phyloP scores from a whole-genome alignment of 352 stramenopile genomes.

The Globisporangium rhizosaccharum region DNA sequence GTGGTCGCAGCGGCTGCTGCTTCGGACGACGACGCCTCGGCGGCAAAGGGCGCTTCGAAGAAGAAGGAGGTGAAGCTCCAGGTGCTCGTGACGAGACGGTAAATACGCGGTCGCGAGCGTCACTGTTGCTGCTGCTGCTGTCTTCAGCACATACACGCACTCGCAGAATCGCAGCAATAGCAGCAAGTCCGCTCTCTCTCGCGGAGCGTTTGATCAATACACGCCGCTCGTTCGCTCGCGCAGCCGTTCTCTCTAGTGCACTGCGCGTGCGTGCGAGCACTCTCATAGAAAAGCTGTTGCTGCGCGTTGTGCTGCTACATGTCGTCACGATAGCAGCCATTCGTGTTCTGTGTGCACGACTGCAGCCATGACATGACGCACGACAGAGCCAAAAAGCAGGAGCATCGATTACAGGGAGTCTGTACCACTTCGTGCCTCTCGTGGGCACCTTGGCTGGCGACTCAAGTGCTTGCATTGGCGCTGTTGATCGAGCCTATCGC shows the following conservation, averaged over 20 bases:
- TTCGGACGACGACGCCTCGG: constrained; percentile 19
- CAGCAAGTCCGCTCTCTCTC: background rate
- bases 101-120: constrained; percentile 14
- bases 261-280: background rate
- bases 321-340: no score
- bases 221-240: constrained; percentile 1
- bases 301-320: background rate
- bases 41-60: constrained; percentile 52
- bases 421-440: no score
- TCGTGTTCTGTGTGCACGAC: no score
- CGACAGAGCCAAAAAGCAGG: no score
- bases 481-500: no score
- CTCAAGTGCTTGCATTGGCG: no score
- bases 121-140: background rate
- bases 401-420: no score
- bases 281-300: background rate
- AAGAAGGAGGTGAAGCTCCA: constrained; percentile 71
- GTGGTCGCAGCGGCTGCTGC: constrained; percentile 15
- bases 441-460: no score
- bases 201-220: background rate
- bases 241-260: background rate
- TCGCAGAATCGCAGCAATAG: background rate
- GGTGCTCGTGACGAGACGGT: constrained; percentile 64
- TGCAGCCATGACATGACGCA: no score
- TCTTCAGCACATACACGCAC: background rate